These are phyloP conservation scores for Talaromyces liani DNA, from an alignment of 495 filamentous ascomycete species.

Conservation along the genomic window DNA sequence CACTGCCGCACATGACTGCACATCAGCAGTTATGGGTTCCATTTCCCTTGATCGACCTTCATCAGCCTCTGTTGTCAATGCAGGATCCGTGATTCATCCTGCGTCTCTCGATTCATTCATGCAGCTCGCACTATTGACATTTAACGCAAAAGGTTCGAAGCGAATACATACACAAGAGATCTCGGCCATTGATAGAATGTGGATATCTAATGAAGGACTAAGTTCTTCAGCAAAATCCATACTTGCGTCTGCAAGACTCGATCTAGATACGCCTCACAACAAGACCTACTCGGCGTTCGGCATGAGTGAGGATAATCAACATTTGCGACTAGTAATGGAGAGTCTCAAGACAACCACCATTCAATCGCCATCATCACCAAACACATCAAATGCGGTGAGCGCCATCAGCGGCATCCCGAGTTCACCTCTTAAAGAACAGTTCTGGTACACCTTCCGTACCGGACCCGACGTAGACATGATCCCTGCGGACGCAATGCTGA, in stretches of 20 bases:
- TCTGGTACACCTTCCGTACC: background rate
- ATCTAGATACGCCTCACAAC: background rate
- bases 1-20: background rate
- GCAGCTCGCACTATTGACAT: background rate
- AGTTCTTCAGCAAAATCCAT: background rate
- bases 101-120: background rate
- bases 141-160: background rate
- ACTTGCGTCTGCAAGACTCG: background rate
- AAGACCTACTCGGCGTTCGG: background rate
- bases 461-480: background rate
- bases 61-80: background rate
- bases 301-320: background rate
- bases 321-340: background rate
- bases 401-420: background rate
- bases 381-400: background rate
- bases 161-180: background rate
- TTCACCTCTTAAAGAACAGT: background rate
- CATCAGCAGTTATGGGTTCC: background rate
- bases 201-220: background rate
- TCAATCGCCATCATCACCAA: background rate
- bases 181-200: background rate
- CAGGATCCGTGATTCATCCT: background rate
- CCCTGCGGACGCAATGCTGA: background rate
- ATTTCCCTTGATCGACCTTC: background rate
- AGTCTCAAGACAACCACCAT: background rate